These are phyloP conservation scores for Earliella scabrosa DNA, from an alignment of 1,284 basidiomycete species.

Conservation along the genomic window DNA sequence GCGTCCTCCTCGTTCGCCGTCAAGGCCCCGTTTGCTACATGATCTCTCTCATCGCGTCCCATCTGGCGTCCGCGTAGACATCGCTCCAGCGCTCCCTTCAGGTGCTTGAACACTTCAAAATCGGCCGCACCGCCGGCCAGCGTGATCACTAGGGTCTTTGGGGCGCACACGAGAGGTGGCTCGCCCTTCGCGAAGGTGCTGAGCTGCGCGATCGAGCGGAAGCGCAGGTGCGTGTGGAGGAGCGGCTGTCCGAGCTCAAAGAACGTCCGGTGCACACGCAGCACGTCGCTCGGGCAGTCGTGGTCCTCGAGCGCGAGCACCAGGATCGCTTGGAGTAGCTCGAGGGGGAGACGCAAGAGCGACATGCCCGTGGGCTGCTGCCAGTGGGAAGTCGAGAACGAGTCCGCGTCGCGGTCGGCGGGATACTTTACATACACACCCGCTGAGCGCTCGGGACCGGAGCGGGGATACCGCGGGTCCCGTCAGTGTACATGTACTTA, in stretches of 20 bases:
- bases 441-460: too few species aligned
- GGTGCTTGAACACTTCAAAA: constrained; percentile 36
- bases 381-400: too few species aligned
- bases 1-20: background rate
- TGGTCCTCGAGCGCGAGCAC: constrained; percentile 27
- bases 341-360: constrained; percentile 26
- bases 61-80: constrained; percentile 13
- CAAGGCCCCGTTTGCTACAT: background rate
- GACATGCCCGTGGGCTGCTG: too few species aligned
- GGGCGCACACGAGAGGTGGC: constrained; percentile 27
- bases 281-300: constrained; percentile 27
- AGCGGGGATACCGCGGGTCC: too few species aligned
- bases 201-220: constrained; percentile 37
- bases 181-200: constrained; percentile 30
- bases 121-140: constrained; percentile 37
- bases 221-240: constrained; percentile 38
- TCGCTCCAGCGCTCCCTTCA: constrained; percentile 31
- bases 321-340: constrained; percentile 33
- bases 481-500: too few species aligned
- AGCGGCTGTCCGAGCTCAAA: constrained; percentile 25
- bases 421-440: too few species aligned
- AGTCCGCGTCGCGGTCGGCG: too few species aligned
- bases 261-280: constrained; percentile 33
- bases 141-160: constrained; percentile 30
- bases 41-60: background rate